phyloP scores from a whole-genome alignment of 345 rosid genomes.

The Cochlearia excelsa region DNA sequence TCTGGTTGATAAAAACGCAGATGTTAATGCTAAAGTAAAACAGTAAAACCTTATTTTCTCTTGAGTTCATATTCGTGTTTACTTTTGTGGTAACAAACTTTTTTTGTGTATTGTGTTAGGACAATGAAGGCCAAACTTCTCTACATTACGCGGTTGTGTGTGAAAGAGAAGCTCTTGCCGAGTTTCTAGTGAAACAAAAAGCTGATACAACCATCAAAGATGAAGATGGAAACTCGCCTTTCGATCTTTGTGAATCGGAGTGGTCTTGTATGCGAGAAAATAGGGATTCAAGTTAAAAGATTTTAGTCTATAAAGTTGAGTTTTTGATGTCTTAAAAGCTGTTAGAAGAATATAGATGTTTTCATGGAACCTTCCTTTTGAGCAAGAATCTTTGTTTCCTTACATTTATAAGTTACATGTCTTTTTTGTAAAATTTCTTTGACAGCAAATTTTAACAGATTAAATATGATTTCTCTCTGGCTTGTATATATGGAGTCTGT shows the following conservation, averaged over 20 bases:
- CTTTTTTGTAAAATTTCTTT: too few relatives aligned
- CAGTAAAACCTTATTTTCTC: not conserved
- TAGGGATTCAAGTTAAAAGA: constrained; percentile 1
- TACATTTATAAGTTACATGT: too few relatives aligned
- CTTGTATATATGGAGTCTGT: too few relatives aligned
- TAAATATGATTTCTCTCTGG: too few relatives aligned
- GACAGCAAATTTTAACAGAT: too few relatives aligned
- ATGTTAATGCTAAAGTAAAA: constrained; percentile 72
- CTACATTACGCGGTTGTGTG: constrained; percentile 89
- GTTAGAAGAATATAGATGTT: not conserved
- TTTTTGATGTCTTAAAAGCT: constrained; percentile 11
- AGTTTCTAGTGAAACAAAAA: constrained; percentile 72
- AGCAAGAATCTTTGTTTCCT: too few relatives aligned
- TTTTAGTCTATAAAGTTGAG: too few relatives aligned
- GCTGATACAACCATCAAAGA: constrained; percentile 61
- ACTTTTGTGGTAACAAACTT: not conserved
- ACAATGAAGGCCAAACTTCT: constrained; percentile 88
- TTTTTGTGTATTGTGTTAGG: constrained; percentile 40
- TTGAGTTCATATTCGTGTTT: not conserved
- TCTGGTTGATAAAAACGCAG: constrained; percentile 62
- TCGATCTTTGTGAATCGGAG: constrained; percentile 57
- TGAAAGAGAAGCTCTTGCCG: constrained; percentile 71
- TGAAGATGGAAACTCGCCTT: constrained; percentile 62
- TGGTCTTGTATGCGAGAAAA: constrained; percentile 62
- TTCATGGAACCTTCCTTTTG: not conserved